Percentiles rank a stretch among this genome's conserved stretches.
Evolutionary conservation across 352 stramenopile species (phyloP).

Genomic region (Phytophthora pinifolia): DNA sequence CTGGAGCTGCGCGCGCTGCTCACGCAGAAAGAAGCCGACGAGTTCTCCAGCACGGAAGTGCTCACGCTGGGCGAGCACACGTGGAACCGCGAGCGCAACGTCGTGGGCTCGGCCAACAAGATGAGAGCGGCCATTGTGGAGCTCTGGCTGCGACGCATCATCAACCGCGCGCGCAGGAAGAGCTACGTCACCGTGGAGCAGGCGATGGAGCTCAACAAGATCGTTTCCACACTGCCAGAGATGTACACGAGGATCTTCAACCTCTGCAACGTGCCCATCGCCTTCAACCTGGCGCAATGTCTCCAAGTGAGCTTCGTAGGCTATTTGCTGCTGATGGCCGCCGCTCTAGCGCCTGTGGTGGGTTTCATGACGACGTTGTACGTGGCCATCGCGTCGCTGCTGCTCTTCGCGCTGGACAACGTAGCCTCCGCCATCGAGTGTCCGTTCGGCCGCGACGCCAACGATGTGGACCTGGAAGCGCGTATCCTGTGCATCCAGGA

Average conservation of each 20-base stretch:
- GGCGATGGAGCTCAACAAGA: slow-evolving; percentile 49
- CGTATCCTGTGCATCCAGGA: slow-evolving; percentile 52
- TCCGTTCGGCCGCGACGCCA: slow-evolving; percentile 38
- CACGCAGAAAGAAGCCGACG: slow-evolving; percentile 41
- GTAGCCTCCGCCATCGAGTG: slow-evolving; percentile 54
- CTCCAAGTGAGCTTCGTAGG: slow-evolving; percentile 41
- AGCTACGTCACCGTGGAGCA: slow-evolving; percentile 45
- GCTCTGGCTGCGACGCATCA: slow-evolving; percentile 51
- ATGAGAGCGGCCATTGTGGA: slow-evolving; percentile 54
- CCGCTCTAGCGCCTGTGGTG: slow-evolving; percentile 16
- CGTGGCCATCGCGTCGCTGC: slow-evolving; percentile 37
- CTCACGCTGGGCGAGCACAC: slow-evolving; percentile 41
- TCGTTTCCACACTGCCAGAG: slow-evolving; percentile 44
- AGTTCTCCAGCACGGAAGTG: slow-evolving; percentile 42
- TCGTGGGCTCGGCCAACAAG: slow-evolving; percentile 52
- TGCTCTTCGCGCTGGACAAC: slow-evolving; percentile 54
- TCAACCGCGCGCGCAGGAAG: slow-evolving; percentile 42
- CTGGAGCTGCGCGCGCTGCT: slow-evolving; percentile 46
- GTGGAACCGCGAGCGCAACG: slow-evolving; percentile 46
- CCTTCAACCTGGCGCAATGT: slow-evolving; percentile 49
- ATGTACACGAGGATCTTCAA: slow-evolving; percentile 60
- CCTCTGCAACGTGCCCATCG: slow-evolving; percentile 45
- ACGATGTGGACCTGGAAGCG: slow-evolving; percentile 46
- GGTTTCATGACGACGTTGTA: slow-evolving; percentile 32
- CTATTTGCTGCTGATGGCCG: slow-evolving; percentile 45